Conservation (phyloP, 2,329 filamentous ascomycete genomes). For the Huntiella bhutanensis region DNA sequence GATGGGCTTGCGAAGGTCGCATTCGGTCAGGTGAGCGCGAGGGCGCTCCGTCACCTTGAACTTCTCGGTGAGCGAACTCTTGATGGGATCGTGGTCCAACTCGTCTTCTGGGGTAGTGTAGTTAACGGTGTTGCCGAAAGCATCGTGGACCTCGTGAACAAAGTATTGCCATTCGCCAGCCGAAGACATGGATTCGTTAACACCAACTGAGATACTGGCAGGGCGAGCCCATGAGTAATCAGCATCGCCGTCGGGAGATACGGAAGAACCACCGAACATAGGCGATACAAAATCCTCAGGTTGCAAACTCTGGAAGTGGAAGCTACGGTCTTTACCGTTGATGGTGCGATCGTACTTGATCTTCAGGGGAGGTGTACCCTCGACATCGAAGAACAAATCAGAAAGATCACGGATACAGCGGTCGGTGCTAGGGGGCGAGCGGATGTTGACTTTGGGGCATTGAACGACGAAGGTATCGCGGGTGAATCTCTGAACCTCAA, state of each 20-base stretch:
- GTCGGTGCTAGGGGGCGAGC: slow-evolving; percentile 38
- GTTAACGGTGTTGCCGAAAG: slow-evolving; percentile 65
- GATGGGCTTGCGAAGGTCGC: slow-evolving; percentile 61
- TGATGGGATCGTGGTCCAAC: slow-evolving; percentile 40
- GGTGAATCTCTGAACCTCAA: slow-evolving; percentile 64
- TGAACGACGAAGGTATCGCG: slow-evolving; percentile 69
- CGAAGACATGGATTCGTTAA: slow-evolving; percentile 74
- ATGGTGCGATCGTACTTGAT: slow-evolving; percentile 81
- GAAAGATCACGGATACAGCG: slow-evolving; percentile 81
- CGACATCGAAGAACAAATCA: slow-evolving; percentile 62
- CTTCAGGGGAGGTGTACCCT: slow-evolving; percentile 77
- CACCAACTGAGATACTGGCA: slow-evolving; percentile 55
- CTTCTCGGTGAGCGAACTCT: slow-evolving; percentile 48
- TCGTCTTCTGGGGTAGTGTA: slow-evolving; percentile 53
- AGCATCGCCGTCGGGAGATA: slow-evolving; percentile 38
- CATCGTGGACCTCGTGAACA: slow-evolving; percentile 82
- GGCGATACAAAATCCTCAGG: slow-evolving; percentile 73
- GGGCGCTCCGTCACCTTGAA: slow-evolving; percentile 82
- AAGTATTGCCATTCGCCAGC: slow-evolving; percentile 76
- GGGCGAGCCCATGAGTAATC: slow-evolving; percentile 60
- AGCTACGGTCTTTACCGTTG: slow-evolving; percentile 65
- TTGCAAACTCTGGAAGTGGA: slow-evolving; percentile 84
- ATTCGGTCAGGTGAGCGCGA: slow-evolving; percentile 49
- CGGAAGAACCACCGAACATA: slow-evolving; percentile 42
- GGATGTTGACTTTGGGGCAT: slow-evolving; percentile 65